Evolutionary conservation across 768 basidiomycete species (phyloP).

Genomic region (Pleurotus djamor): DNA sequence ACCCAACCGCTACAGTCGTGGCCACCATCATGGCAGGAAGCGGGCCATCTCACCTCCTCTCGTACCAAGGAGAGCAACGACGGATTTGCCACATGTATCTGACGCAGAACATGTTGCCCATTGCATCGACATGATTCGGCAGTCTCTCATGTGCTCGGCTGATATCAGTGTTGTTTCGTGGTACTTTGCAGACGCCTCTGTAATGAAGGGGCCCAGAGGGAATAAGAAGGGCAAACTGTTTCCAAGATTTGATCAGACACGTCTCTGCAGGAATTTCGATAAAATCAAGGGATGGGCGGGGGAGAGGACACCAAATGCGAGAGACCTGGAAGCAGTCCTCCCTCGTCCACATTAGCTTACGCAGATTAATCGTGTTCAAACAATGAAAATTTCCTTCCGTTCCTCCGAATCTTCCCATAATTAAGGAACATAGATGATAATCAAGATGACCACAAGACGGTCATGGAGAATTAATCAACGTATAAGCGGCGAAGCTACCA

Average conservation of each 20-base stretch:
- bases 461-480: too few relatives aligned
- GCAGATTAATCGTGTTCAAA: too few relatives aligned
- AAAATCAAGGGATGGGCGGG: not conserved
- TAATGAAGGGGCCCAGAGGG: too few relatives aligned
- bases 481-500: too few relatives aligned
- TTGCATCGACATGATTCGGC: constrained; percentile 17
- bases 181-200: constrained; percentile 16
- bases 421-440: too few relatives aligned
- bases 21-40: not conserved
- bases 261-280: constrained; percentile 3
- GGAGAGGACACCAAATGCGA: not conserved
- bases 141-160: constrained; percentile 17
- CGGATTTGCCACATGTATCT: not conserved
- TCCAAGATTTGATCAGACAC: constrained; percentile 1
- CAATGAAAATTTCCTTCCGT: too few relatives aligned
- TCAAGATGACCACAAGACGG: too few relatives aligned
- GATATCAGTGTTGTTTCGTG: constrained; percentile 17
- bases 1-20: constrained; percentile 8
- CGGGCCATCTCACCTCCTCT: not conserved
- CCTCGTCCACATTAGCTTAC: not conserved
- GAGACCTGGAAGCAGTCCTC: not conserved
- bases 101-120: constrained; percentile 15
- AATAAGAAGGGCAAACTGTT: not conserved
- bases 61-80: not conserved
- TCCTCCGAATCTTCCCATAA: too few relatives aligned